phyloP scores from a whole-genome alignment of 495 filamentous ascomycete genomes.

The Halenospora varia region DNA sequence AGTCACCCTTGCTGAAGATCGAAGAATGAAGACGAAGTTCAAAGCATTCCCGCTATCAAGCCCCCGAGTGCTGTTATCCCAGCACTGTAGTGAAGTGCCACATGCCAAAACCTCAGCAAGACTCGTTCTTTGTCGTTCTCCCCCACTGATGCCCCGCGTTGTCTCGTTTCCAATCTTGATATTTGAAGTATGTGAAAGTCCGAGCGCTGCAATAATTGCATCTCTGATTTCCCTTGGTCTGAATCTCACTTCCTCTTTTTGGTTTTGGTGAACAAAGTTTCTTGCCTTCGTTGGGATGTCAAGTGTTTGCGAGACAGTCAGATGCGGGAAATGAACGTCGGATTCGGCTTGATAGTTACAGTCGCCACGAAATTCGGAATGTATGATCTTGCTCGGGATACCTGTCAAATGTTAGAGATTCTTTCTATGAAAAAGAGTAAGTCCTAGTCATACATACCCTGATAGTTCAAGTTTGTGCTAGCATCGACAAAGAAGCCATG shows the following conservation, averaged over 20 bases:
- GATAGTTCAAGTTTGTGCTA: conserved; percentile 66
- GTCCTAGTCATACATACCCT: conserved; percentile 56
- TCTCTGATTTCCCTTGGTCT: conserved; percentile 36
- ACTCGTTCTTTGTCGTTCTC: conserved; percentile 64
- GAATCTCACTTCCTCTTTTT: conserved; percentile 27
- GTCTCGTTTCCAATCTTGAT: conserved; percentile 73
- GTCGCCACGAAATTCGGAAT: conserved; percentile 53
- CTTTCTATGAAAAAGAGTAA: too few species aligned
- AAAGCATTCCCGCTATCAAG: conserved; percentile 73
- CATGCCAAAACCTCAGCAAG: conserved; percentile 68
- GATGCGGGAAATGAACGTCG: conserved; percentile 72
- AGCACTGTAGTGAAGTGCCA: conserved; percentile 67
- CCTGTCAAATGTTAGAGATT: not conserved
- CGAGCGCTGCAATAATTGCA: conserved; percentile 65
- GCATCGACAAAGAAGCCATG: conserved; percentile 64
- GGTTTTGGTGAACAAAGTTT: too few species aligned
- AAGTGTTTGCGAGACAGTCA: conserved; percentile 71
- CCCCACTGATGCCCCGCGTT: conserved; percentile 71
- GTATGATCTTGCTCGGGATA: not conserved
- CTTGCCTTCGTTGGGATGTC: conserved; percentile 65
- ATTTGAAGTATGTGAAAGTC: conserved; percentile 67
- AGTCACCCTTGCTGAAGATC: conserved; percentile 58
- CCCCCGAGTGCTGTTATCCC: conserved; percentile 78
- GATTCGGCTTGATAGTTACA: conserved; percentile 74
- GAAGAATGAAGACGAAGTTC: conserved; percentile 66